These are phyloP conservation scores for Euphorbia corollata DNA, from an alignment of 441 rosid species.

Conservation along the genomic window DNA sequence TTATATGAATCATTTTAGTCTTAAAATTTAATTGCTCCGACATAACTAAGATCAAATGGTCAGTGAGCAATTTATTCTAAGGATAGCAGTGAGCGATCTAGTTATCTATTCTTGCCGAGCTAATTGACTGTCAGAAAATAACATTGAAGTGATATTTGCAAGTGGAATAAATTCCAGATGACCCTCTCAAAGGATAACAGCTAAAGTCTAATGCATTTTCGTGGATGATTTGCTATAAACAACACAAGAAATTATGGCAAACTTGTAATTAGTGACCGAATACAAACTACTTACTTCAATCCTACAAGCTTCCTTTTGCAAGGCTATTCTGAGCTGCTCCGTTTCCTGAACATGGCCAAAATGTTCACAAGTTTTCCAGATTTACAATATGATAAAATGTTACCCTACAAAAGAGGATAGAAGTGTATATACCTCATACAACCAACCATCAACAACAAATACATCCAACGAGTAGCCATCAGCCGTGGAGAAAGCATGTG, in stretches of 20 bases:
- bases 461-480: constrained; percentile 94
- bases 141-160: neutral
- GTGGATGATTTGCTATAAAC: neutral
- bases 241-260: neutral
- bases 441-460: constrained; percentile 97
- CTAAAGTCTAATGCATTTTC: neutral
- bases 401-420: neutral
- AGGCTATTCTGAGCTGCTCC: constrained; percentile 57
- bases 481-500: constrained; percentile 82
- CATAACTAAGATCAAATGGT: neutral
- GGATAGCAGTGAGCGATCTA: neutral
- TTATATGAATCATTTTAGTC: neutral
- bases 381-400: constrained; percentile 3
- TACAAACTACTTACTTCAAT: constrained; percentile 50
- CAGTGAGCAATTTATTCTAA: neutral
- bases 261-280: constrained; percentile 6
- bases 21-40: neutral
- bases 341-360: constrained; percentile 49
- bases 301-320: constrained; percentile 59
- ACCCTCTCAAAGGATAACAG: neutral
- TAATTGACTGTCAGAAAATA: neutral
- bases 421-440: constrained; percentile 51
- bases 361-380: constrained; percentile 14
- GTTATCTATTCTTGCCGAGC: neutral
- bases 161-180: neutral